Evolutionary conservation across 2,329 filamentous ascomycete species (phyloP).

Genomic region (Microcyclosporella mali): DNA sequence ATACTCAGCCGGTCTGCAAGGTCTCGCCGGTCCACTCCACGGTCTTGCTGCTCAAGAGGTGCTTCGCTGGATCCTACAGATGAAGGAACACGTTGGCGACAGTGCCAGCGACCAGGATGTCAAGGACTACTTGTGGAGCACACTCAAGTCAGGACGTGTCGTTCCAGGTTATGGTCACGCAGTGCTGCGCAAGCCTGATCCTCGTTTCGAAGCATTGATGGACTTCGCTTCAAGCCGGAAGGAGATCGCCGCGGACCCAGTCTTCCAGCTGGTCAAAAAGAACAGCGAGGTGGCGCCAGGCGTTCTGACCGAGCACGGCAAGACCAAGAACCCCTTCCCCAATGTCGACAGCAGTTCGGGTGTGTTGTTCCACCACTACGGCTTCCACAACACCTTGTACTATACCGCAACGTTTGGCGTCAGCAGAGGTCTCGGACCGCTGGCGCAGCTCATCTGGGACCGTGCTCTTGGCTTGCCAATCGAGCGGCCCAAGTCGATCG

Average conservation of each 20-base stretch:
- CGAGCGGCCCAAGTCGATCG: conserved; percentile 96
- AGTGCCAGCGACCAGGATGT: conserved; percentile 76
- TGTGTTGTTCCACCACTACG: conserved; percentile 96
- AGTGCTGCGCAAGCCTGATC: conserved; percentile 92
- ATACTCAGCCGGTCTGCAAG: conserved; percentile 91
- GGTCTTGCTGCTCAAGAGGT: conserved; percentile 95
- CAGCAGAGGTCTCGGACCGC: conserved; percentile 70
- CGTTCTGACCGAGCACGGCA: conserved; percentile 90
- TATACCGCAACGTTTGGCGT: conserved; percentile 70
- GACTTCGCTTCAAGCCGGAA: conserved; percentile 82
- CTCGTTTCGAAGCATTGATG: conserved; percentile 93
- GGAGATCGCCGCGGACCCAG: conserved; percentile 77
- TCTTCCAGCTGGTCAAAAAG: conserved; percentile 90
- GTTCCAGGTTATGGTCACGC: conserved; percentile 94
- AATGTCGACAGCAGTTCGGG: conserved; percentile 94
- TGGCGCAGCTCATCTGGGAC: conserved; percentile 95
- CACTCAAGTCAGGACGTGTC: conserved; percentile 87
- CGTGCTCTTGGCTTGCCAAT: conserved; percentile 88
- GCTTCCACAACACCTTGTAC: conserved; percentile 94
- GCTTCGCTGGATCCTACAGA: conserved; percentile 90
- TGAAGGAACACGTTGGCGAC: conserved; percentile 80
- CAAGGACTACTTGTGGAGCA: conserved; percentile 83
- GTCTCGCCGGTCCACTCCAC: conserved; percentile 88
- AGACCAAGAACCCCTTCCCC: conserved; percentile 64
- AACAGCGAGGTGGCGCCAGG: conserved; percentile 87